Evolutionary conservation across 2,329 filamentous ascomycete species (phyloP).

Genomic region (Aspergillus phoenicis): DNA sequence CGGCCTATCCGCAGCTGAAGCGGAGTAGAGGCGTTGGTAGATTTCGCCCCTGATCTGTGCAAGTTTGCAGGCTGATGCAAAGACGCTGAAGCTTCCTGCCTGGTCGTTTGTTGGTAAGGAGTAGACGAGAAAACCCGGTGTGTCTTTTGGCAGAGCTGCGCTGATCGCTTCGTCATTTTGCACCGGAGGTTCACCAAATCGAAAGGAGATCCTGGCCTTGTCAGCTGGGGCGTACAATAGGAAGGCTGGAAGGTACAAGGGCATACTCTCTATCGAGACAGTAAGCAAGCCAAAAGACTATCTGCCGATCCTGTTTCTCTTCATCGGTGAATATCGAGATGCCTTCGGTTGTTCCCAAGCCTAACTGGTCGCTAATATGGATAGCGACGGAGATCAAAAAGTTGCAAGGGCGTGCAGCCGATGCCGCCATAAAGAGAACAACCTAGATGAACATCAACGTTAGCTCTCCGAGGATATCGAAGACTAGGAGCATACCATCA

Average conservation of each 20-base stretch:
- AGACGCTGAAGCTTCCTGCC: slow-evolving; percentile 14
- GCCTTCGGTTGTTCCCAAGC: slow-evolving; percentile 9
- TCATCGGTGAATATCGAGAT: slow-evolving; percentile 1
- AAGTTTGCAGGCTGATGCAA: slow-evolving; percentile 18
- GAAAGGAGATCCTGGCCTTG: slow-evolving; percentile 19
- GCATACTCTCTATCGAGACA: slow-evolving; percentile 24
- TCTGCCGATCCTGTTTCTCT: slow-evolving; percentile 13
- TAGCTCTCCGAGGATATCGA: no score
- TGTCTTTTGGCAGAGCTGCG: slow-evolving; percentile 8
- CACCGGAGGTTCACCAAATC: slow-evolving; percentile 18
- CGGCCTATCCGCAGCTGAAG: slow-evolving; percentile 14
- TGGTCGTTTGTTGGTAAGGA: slow-evolving; percentile 9
- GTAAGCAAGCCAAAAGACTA: slow-evolving; percentile 22
- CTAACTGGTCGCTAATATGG: slow-evolving; percentile 18
- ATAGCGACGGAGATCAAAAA: slow-evolving; percentile 20
- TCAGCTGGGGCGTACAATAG: neutral
- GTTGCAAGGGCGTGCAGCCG: slow-evolving; percentile 16
- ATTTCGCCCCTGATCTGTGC: slow-evolving; percentile 21
- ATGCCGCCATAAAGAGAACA: slow-evolving; percentile 16
- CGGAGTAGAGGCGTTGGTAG: slow-evolving; percentile 18
- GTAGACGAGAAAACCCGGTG: neutral
- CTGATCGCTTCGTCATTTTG: slow-evolving; percentile 18
- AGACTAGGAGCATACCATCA: slow-evolving; percentile 14
- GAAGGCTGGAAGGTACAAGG: neutral
- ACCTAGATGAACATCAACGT: slow-evolving; percentile 6